Base-by-base conservation (phyloP, 129 eudicot species). In the Pseudognaphalium luteoalbum region DNA sequence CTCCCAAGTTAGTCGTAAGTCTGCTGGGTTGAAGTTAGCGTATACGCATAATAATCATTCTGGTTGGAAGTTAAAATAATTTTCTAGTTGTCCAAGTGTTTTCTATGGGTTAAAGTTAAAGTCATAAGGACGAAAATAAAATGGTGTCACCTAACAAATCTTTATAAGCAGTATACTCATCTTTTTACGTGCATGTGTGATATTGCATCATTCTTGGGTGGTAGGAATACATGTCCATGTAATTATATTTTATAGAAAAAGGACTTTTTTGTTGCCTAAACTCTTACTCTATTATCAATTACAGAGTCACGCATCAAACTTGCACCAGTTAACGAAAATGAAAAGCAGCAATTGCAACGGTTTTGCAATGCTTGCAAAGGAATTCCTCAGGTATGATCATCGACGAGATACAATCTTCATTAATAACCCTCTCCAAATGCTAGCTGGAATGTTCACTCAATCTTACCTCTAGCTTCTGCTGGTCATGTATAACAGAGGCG, bases 351-450 rank as follows among this genome's bases (percentile, higher is more conserved):
- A 34, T 81, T 95, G 78, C 87, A 84, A 81, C 81, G 80, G 58
- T 91, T 95, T 67, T 89, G 94, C 72, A 86, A 85, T 91, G 99
- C 99, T 9, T 95, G 99, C 82, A 95, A 91, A 82, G 99, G 99
- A 80, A 91, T 91, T 82, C 96, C 97, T 34, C 99, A 95, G 97
- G 99, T 95, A 85, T 47, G 54, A 11, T 47, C 54, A 47, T 47
- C 6, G 4, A 44, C 52, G 4, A 44, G 52, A 44, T 44, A 44
- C 52, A 12, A 12, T 17, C 54, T 47, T 12, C n/a, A 14, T 47
- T n/a, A 17, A 47, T 47, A 47, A 2, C 54, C 54, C 54, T 47
- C 4, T 14, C 17, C n/a, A 47, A 47, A 47, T 14, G 14, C 54
- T 44, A 44, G 52, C 17, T 44, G 2, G 5, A 44, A 44, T 44